Conservation (phyloP, 495 filamentous ascomycete species). For the Xylaria palmicola region DNA sequence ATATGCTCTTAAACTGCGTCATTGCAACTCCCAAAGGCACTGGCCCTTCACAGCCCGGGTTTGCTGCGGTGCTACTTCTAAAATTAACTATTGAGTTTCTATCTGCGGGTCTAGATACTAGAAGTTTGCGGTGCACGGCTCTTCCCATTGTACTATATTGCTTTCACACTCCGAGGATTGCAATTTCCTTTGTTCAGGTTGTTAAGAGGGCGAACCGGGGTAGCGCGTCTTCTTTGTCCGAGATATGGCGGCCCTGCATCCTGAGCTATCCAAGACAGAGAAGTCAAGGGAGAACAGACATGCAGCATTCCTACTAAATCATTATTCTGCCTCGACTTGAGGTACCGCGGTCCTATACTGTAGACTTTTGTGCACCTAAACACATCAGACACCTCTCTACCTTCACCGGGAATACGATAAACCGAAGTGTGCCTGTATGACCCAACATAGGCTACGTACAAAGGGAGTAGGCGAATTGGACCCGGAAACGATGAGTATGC, state of each 20-base stretch:
- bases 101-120: not conserved
- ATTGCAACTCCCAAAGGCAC: not conserved
- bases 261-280: not conserved
- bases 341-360: not conserved
- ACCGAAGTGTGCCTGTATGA: not conserved
- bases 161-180: constrained; percentile 2
- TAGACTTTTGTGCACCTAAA: not conserved
- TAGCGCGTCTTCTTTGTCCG: not conserved
- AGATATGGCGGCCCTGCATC: not conserved
- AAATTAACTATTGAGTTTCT: not conserved
- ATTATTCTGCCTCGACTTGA: not conserved
- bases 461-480: not conserved
- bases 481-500: constrained; percentile 17
- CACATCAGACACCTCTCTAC: not conserved
- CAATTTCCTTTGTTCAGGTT: constrained; percentile 6
- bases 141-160: not conserved
- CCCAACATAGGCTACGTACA: not conserved
- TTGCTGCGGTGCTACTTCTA: not conserved
- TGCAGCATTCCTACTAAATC: not conserved
- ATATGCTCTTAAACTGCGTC: not conserved
- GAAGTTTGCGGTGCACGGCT: not conserved
- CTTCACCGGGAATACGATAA: not conserved
- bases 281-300: not conserved
- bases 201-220: not conserved
- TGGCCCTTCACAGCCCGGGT: not conserved